A percentile compares a stretch with the other conserved stretches of the same genome.
Evolutionary conservation across 768 basidiomycete genomes (phyloP).

Genomic region (Lepiota venenata): DNA sequence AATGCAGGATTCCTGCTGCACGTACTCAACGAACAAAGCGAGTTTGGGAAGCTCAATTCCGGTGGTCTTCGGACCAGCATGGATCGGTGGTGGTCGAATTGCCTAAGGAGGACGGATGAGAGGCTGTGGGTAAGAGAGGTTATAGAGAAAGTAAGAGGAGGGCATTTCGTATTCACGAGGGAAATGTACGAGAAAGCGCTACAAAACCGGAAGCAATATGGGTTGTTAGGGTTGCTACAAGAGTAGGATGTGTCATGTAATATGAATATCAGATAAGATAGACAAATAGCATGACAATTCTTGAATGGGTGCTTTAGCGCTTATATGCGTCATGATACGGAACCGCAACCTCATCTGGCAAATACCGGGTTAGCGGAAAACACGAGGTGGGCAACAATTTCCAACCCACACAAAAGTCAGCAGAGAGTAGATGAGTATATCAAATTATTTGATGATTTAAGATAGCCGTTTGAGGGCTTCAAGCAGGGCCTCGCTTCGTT

Average conservation of each 20-base stretch:
- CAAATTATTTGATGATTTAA: slow-evolving; percentile 10
- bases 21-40: slow-evolving; percentile 67
- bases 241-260: slow-evolving; percentile 1
- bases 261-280: slow-evolving; percentile 12
- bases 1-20: slow-evolving; percentile 68
- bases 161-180: slow-evolving; percentile 49
- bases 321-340: no score
- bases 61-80: slow-evolving; percentile 52
- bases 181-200: slow-evolving; percentile 53
- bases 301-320: no score
- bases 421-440: neutral
- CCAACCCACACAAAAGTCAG: neutral
- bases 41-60: slow-evolving; percentile 48
- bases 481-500: slow-evolving; percentile 43
- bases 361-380: slow-evolving; percentile 8
- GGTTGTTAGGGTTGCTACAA: slow-evolving; percentile 25
- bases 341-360: neutral
- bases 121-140: slow-evolving; percentile 50
- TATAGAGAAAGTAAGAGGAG: slow-evolving; percentile 47
- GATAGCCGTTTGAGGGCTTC: slow-evolving; percentile 44
- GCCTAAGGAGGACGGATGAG: slow-evolving; percentile 59
- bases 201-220: slow-evolving; percentile 33
- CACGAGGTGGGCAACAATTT: slow-evolving; percentile 1
- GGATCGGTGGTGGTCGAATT: slow-evolving; percentile 80
- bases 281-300: slow-evolving; percentile 1